Conservation (phyloP, 441 rosid genomes). For the Populus hybrid region DNA sequence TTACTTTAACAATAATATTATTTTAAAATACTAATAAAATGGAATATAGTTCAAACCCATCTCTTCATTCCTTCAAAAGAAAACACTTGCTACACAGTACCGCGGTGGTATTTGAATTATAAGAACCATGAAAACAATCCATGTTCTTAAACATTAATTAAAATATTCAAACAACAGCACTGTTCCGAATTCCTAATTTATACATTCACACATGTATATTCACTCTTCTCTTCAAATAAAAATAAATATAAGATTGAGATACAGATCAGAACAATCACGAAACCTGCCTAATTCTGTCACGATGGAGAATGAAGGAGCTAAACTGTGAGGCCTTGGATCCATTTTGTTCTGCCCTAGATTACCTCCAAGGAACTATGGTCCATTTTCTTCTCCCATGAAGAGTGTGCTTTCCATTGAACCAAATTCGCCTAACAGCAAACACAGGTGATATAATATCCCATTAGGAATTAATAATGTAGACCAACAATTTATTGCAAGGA, state of each 20-base stretch:
- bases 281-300: neutral
- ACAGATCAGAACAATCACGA: neutral
- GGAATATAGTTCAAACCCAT: neutral
- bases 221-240: neutral
- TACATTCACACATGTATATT: neutral
- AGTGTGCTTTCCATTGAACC: neutral
- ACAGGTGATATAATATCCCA: neutral
- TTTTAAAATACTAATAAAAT: neutral
- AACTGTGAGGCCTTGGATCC: neutral
- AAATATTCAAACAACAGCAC: too few species aligned
- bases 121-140: too few species aligned
- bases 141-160: too few species aligned
- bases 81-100: neutral
- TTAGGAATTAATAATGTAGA: neutral
- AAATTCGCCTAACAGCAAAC: neutral
- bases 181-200: too few species aligned
- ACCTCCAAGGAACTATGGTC: neutral
- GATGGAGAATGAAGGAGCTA: neutral
- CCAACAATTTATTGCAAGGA: too few species aligned
- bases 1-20: too few species aligned
- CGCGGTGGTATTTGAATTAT: neutral
- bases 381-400: neutral
- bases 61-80: neutral
- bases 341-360: too few species aligned
- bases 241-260: neutral